Evolutionary conservation across 352 stramenopile species (phyloP), one percentile per base, ranked within the genome.

Genomic region (Pythium plurisporium): DNA sequence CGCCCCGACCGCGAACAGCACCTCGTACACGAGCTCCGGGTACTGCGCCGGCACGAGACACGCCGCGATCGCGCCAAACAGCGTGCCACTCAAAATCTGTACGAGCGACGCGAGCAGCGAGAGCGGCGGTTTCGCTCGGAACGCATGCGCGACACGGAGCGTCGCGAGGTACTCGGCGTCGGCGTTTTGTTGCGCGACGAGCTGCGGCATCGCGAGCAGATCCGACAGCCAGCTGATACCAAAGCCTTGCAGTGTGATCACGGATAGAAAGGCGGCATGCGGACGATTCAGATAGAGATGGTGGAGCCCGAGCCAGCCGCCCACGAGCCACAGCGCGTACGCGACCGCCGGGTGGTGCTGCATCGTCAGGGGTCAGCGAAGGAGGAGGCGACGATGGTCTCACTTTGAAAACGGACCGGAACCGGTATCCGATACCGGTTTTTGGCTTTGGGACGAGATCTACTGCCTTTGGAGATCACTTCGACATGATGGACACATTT

Each of bases 311-410:
- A 48, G 25, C 50, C 49, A 66, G 41, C 62, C 54, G 33, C 62
- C 62, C 2, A 66, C 44, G 33, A 70, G 31, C 62, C 62, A 70
- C 23, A 70, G 57, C 38, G n/a, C 15, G 36, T 66, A 70, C 48
- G 57, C 57, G 30, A 65, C 20, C 17, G 34, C 38, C 0, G 45
- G 2, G 6, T 5, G 31, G 31, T 42, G 36, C 4, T 19, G 36
- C 5, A n/a, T 42, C 20, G 6, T n/a, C 17, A 22, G 9, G 14
- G 17, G 17, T n/a, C n/a, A n/a, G n/a, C n/a, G n/a, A n/a, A n/a
- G n/a, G n/a, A n/a, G n/a, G n/a, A n/a, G n/a, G n/a, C n/a, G n/a
- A n/a, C n/a, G n/a, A n/a, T n/a, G n/a, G n/a, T n/a, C n/a, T n/a
- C n/a, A n/a, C n/a, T n/a, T n/a, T n/a, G n/a, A n/a, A n/a, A n/a